Conservation (phyloP, 805 yeast species). For the Yarrowia sp. region DNA sequence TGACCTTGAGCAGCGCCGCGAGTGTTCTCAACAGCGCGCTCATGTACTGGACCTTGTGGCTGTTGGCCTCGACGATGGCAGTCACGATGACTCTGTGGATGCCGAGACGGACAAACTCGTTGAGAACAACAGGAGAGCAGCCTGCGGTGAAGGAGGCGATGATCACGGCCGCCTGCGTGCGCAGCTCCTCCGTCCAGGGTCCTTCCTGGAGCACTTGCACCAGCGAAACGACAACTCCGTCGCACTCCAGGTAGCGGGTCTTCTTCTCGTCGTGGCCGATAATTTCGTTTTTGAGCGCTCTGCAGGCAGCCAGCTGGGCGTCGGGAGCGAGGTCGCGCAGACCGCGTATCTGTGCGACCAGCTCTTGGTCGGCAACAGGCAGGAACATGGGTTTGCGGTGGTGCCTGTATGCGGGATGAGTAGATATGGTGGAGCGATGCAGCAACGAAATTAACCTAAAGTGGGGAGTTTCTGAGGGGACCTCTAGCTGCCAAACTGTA, state of each 20-base stretch:
- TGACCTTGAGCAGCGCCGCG: constrained; percentile 14
- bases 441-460: constrained; percentile 20
- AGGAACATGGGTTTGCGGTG: constrained; percentile 6
- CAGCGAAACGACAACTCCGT: constrained; percentile 31
- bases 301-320: constrained; percentile 31
- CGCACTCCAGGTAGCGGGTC: constrained; percentile 32
- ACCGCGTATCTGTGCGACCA: constrained; percentile 9
- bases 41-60: constrained; percentile 28
- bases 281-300: constrained; percentile 36
- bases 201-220: constrained; percentile 33
- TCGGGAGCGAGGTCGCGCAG: background rate
- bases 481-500: background rate
- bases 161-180: constrained; percentile 35
- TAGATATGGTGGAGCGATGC: constrained; percentile 10
- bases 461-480: constrained; percentile 14
- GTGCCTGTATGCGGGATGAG: constrained; percentile 19
- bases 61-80: constrained; percentile 29
- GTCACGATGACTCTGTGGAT: constrained; percentile 7
- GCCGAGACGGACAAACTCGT: background rate
- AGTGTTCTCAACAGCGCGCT: constrained; percentile 24
- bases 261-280: constrained; percentile 41
- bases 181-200: constrained; percentile 28
- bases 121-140: constrained; percentile 25
- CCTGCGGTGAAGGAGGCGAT: constrained; percentile 39
- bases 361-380: constrained; percentile 14